Base-by-base conservation (phyloP, 1,284 basidiomycete genomes). In the Fomitopsis schrenkii region DNA sequence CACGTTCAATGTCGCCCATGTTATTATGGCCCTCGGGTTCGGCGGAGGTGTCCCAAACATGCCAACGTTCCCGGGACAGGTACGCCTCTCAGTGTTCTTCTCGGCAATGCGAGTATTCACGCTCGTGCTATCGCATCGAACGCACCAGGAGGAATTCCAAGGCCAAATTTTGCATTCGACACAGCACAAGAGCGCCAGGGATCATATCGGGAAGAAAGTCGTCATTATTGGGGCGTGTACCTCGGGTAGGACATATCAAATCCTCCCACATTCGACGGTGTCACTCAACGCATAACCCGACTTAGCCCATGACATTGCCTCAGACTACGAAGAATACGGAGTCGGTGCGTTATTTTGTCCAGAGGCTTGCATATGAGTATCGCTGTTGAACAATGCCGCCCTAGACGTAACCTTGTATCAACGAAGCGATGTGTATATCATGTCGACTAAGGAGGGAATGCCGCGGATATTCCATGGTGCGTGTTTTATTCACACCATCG, bases 11-110 rank as follows among this genome's bases (percentile, higher is more conserved):
- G 83, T 87, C 57, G 80, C 81, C 33, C 84, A 87, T 66, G 64
- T 89, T 57, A 74, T 91, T 8, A 79, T 89, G 57, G 87, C 88
- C 0, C 80, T 83, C 7, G 87, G 88, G 7, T 72, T 87, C 19
- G 83, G 80, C 0, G 83, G 81, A 1, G 83, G 82, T 8, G 72
- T 77, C 59, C 77, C 79, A 3, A 79, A 79, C n/a, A 73, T 82
- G 36, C 84, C 84, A 1, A 67, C 75, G 17, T 77, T 81, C 68
- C 81, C 83, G 40, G 79, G 74, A 17, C 68, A 60, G 71, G 74
- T 76, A 35, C 63, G 14, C 40, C 28, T 22, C 22, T 14, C 15
- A 30, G 30, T 52, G 1, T 19, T 42, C 28, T 1, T 33, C n/a
- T 48, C n/a, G 40, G 14, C n/a, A 12, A 40, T 33, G 28, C 19